Evolutionary conservation across 2,329 filamentous ascomycete genomes (phyloP), one percentile per base, ranked within the genome.

Genomic region (Botrytis paeoniae): DNA sequence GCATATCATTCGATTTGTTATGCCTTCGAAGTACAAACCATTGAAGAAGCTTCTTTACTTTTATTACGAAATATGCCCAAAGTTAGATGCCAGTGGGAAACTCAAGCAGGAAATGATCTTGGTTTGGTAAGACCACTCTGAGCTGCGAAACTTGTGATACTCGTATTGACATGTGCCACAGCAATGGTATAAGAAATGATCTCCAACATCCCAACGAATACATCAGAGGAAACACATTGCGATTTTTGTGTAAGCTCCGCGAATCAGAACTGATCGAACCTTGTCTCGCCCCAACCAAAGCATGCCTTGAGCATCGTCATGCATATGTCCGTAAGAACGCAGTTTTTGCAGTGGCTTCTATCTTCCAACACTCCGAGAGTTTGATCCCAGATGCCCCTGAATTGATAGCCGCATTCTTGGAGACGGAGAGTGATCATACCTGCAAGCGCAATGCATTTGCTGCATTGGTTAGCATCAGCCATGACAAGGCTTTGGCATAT

Each of bases 1-100:
- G 96, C 96, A 98, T 85, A 99, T 99, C 81, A 99, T 99, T 83
- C 94, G 96, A 82, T 99, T 99, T 82, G 95, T 99, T 79, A 99
- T 99, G 96, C 96, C 96, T 22, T 97, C 94, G 76, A 98, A 97
- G 86, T 94, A 93, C 84, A 99, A 99, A 86, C 86, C 92, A 60
- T 86, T 99, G 80, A 99, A 99, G 89, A 99, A 99, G 86, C 88
- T 99, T 75, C 89, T 99, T 72, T 99, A 99, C 85, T 96, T 99
- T 83, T 99, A 99, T 86, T 98, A 98, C 82, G 96, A 99, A 85
- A 96, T 98, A 82, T 98, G 96, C 83, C 96, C 95, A 59, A 99
- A 99, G 86, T 91, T 94, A 73, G 96, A 99, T 83, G 87, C 91
- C 71, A 91, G 87, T 81, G 96, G 96, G 80, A 99, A 98, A 88